phyloP scores from a whole-genome alignment of 192 early-diverging fungal species.

The Ambispora gerdemannii region DNA sequence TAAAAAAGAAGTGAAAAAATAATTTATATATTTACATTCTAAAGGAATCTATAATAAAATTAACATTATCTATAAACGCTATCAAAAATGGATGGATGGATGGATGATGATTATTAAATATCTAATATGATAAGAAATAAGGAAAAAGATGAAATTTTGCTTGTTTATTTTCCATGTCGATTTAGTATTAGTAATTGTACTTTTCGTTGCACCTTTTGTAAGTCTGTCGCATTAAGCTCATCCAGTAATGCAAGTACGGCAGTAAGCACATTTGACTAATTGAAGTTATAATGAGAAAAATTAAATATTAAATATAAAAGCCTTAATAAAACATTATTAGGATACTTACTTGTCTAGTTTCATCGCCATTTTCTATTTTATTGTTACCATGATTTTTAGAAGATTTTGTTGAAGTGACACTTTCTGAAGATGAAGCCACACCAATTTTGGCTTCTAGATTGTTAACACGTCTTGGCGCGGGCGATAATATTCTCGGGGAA shows the following conservation, averaged over 20 bases:
- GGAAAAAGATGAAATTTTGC: no score
- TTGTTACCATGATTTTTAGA: not conserved
- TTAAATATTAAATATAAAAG: not conserved
- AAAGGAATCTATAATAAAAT: no score
- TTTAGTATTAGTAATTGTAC: conserved; percentile 12
- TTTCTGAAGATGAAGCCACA: not conserved
- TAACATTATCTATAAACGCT: no score
- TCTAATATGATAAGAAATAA: no score
- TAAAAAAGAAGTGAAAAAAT: no score
- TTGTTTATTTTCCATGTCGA: not conserved
- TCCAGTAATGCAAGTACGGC: conserved; percentile 22
- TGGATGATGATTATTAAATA: no score
- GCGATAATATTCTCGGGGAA: not conserved
- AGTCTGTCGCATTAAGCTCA: conserved; percentile 18
- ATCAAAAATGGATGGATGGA: no score
- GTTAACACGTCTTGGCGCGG: not conserved
- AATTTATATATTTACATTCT: no score
- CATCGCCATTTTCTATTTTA: not conserved
- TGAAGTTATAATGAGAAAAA: not conserved
- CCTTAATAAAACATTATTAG: not conserved
- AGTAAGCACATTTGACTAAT: conserved; percentile 21
- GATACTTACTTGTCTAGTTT: conserved; percentile 8
- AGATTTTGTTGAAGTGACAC: not conserved
- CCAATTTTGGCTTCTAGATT: not conserved
- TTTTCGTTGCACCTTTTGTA: conserved; percentile 25